Conservation (phyloP, 169 alveolate genomes). For the Plasmodium sp. region DNA sequence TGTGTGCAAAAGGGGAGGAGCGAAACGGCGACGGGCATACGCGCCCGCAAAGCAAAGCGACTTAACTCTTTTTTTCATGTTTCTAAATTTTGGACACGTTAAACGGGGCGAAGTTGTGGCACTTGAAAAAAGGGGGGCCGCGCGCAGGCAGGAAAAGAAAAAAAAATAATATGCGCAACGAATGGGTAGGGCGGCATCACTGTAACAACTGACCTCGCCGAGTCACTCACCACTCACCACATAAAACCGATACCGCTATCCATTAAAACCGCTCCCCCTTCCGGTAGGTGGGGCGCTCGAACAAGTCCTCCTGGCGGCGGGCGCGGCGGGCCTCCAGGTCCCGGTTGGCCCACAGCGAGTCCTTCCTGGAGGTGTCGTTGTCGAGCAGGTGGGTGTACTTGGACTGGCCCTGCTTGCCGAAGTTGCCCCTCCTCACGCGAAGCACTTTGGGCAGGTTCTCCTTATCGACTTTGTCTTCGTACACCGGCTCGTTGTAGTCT, state of each 20-base stretch:
- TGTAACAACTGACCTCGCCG: not conserved
- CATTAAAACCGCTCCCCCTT: not conserved
- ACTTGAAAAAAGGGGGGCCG: not conserved
- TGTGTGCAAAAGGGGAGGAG: not conserved
- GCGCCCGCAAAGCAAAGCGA: not conserved
- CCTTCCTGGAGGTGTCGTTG: slow-evolving; percentile 93
- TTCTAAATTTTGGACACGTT: not conserved
- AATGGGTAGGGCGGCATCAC: not conserved
- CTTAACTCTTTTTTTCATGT: not conserved
- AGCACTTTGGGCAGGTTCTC: slow-evolving; percentile 85
- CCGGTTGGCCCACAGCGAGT: slow-evolving; percentile 52
- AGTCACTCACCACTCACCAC: not conserved
- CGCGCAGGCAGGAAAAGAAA: not conserved
- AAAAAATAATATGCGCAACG: not conserved
- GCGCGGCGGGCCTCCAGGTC: not conserved
- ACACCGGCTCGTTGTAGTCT: slow-evolving; percentile 90
- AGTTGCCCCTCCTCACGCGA: slow-evolving; percentile 90
- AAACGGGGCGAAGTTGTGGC: not conserved
- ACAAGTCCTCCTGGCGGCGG: slow-evolving; percentile 7
- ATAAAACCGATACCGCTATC: not conserved
- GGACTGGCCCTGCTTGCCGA: slow-evolving; percentile 93
- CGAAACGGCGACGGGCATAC: not conserved
- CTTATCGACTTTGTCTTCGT: slow-evolving; percentile 87
- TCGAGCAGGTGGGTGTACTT: slow-evolving; percentile 95
- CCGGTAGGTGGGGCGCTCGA: slow-evolving; percentile 52